Evolutionary conservation across 2,329 filamentous ascomycete species (phyloP), one percentile per base, ranked within the genome.

Genomic region (Aspergillus ibericus): DNA sequence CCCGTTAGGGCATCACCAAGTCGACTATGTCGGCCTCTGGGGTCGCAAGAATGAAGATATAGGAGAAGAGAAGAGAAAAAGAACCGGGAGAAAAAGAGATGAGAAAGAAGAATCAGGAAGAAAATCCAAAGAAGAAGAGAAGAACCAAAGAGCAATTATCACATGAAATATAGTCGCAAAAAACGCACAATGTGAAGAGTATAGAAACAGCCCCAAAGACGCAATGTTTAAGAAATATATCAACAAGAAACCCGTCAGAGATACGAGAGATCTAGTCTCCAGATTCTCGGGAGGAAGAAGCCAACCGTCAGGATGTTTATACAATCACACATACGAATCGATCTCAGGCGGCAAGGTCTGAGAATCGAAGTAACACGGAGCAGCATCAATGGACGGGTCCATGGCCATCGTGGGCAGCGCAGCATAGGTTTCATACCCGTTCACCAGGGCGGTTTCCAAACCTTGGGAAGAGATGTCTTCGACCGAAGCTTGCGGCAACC

Each of bases 321-420:
- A 63, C 59, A 64, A 64, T 75, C 70, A 72, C 65, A 73, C 68
- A 70, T 72, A 76, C 58, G 71, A 69, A 60, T 74, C 72, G 57
- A 73, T 63, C 60, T 73, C 75, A 53, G 70, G 65, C 55, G 66
- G 63, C 38, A 72, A 55, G 36, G 71, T 63, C 61, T 76, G 72
- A 27, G 68, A 64, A 48, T 70, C 69, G 27, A 73, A 58, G 55
- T 69, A 74, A 52, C 72, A 72, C 6, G 71, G 66, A 22, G 62
- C 63, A 25, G 62, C 62, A 61, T 72, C 70, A 34, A 72, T 67
- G 34, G 74, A 70, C 36, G 69, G 53, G 60, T 72, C 71, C 46
- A 75, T 57, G 55, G 65, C 66, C 63, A 73, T 72, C 56, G 68
- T 63, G 6, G 64, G 61, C 15, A 68, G 53, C 36, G 65, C 47